phyloP scores from a whole-genome alignment of 1,139 yeast genomes.

The Saccharomyces hybrid region DNA sequence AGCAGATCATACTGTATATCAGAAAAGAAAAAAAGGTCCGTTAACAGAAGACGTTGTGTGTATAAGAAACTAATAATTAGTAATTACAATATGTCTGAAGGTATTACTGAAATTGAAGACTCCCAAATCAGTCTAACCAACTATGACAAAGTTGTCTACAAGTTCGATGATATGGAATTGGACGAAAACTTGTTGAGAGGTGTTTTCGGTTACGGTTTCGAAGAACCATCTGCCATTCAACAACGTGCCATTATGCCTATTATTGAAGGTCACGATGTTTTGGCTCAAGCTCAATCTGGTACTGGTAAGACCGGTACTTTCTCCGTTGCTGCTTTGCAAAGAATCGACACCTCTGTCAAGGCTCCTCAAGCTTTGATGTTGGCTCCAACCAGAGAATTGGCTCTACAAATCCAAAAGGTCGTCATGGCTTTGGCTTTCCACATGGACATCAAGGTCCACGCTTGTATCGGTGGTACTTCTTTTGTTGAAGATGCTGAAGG shows the following conservation, averaged over 20 bases:
- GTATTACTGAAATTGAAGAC: conserved; percentile 78
- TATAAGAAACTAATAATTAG: conserved; percentile 5
- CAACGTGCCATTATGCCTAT: too few species aligned
- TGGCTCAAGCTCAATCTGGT: conserved; percentile 93
- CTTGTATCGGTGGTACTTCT: conserved; percentile 89
- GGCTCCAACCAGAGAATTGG: conserved; percentile 99
- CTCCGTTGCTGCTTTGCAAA: conserved; percentile 93
- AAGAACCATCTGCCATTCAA: too few species aligned
- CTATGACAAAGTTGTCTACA: conserved; percentile 83
- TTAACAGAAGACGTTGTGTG: conserved; percentile 19
- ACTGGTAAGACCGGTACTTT: conserved; percentile 99
- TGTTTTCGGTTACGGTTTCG: too few species aligned
- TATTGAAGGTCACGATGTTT: too few species aligned
- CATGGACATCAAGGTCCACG: conserved; percentile 91
- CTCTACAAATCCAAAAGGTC: conserved; percentile 95
- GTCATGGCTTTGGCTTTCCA: conserved; percentile 89
- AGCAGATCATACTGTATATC: neutral
- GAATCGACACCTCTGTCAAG: conserved; percentile 46
- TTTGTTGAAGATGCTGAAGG: too few species aligned
- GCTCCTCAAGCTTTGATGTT: conserved; percentile 23
- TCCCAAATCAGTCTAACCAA: conserved; percentile 76
- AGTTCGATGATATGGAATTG: too few species aligned
- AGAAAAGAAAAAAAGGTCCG: neutral
- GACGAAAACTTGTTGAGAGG: too few species aligned
- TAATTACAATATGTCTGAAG: conserved; percentile 37